Evolutionary conservation across 805 yeast species (phyloP), one percentile per base, ranked within the genome.

Genomic region (Ogataea saltuana): DNA sequence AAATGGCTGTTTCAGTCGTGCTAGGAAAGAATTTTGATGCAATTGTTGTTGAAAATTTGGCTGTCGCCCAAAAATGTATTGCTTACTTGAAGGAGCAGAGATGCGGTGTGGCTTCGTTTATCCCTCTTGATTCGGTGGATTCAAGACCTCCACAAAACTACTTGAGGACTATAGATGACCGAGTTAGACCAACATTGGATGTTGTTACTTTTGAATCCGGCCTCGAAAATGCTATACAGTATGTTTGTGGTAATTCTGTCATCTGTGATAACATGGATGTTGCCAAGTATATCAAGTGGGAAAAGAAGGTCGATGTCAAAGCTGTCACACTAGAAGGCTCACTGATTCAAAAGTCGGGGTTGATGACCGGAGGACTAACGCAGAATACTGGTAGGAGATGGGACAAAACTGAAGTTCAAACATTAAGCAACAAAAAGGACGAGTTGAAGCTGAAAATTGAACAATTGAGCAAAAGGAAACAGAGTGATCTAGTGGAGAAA

Each of bases 291-390:
- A 65, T 91, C 45, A 81, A 87, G 58, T 88, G 96, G 91, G 71
- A 72, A 15, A 65, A 68, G 27, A 68, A 72, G 6, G 64, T 79
- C 21, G 74, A 74, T 37, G 80, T 78, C 30, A 88, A 86, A 60
- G 62, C 85, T 37, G 95, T 90, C 2, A 78, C 96, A 0, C 56
- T 88, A 11, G 88, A 88, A 38, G 99, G 99, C 2, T 78, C 91
- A 0, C 70, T 89, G 22, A 85, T 93, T 35, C 88, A 88, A 58
- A 81, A 80, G 55, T 82, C 91, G 4, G 96, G 96, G 6, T 71
- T 89, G 27, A 88, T 93, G 95, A 85, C 97, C 7, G 97, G 97
- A 61, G 97, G 97, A 51, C 67, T 72, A 21, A 71, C 79, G 5
- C 70, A 71, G n/a, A 70, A 70, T 29, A 64, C 71, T n/a, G 70